These are phyloP conservation scores for Alternaria conjuncta DNA, from an alignment of 2,329 filamentous ascomycete genomes.

Conservation along the genomic window DNA sequence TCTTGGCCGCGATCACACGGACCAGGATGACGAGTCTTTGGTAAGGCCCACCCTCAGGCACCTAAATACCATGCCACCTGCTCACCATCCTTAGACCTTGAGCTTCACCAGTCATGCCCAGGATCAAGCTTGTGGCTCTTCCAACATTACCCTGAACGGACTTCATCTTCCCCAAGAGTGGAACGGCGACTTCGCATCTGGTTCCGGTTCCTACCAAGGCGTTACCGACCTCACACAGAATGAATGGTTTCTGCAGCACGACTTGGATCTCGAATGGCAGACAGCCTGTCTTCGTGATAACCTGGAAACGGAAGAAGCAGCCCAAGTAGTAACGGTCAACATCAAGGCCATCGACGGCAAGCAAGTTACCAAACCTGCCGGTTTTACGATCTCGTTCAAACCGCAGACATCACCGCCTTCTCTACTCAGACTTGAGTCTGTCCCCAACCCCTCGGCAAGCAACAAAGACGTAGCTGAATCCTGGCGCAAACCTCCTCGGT, in stretches of 20 bases:
- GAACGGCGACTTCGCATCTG: conserved; percentile 46
- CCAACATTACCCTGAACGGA: conserved; percentile 54
- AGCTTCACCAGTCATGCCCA: conserved; percentile 50
- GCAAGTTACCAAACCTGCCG: conserved; percentile 37
- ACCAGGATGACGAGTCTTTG: conserved; percentile 50
- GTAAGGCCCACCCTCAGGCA: conserved; percentile 48
- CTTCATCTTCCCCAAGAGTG: conserved; percentile 47
- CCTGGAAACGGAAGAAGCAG: conserved; percentile 35
- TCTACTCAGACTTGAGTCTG: conserved; percentile 44
- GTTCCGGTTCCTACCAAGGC: conserved; percentile 41
- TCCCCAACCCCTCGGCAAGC: conserved; percentile 40
- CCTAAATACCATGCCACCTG: conserved; percentile 27
- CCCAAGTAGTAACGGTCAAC: conserved; percentile 49
- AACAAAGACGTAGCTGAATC: conserved; percentile 36
- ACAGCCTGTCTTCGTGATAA: conserved; percentile 47
- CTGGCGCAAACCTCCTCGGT: conserved; percentile 47
- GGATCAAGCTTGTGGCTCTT: conserved; percentile 46
- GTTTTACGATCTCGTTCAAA: conserved; percentile 51
- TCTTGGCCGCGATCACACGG: conserved; percentile 49
- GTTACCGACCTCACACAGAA: conserved; percentile 39
- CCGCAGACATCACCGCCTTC: conserved; percentile 45
- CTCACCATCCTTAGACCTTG: conserved; percentile 49
- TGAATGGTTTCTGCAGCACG: conserved; percentile 43
- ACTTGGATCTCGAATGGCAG: conserved; percentile 49
- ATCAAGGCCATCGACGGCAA: conserved; percentile 50